These are phyloP conservation scores for Cercis canadensis DNA, from an alignment of 306 rosid genomes.

Conservation along the genomic window DNA sequence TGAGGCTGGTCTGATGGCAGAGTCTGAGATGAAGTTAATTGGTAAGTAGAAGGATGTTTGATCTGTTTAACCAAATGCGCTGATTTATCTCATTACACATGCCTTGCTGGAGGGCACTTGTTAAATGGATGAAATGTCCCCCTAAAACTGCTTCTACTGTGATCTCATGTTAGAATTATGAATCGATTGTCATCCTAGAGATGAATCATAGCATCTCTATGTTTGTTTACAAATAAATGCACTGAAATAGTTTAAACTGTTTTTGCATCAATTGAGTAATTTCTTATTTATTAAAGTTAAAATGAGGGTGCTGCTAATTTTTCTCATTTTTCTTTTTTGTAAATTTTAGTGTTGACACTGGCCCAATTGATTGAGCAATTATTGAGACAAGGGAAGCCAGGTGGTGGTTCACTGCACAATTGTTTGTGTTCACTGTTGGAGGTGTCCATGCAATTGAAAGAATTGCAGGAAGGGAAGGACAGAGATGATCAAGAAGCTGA, in stretches of 20 bases:
- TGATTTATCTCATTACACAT: slow-evolving; percentile 6
- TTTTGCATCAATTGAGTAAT: slow-evolving; percentile 7
- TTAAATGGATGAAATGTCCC: background rate
- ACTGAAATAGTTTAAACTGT: slow-evolving; percentile 21
- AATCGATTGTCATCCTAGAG: slow-evolving; percentile 13
- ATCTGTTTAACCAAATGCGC: slow-evolving; percentile 27
- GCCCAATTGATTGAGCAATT: slow-evolving; percentile 69
- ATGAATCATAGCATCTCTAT: background rate
- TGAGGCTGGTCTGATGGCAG: slow-evolving; percentile 60
- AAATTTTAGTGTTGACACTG: slow-evolving; percentile 69
- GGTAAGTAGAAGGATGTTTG: slow-evolving; percentile 52
- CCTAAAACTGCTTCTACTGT: background rate
- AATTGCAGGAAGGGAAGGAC: slow-evolving; percentile 56
- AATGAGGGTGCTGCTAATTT: background rate
- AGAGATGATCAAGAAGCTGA: slow-evolving; percentile 54
- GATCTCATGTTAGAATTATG: slow-evolving; percentile 11
- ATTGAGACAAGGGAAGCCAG: slow-evolving; percentile 59
- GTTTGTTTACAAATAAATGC: slow-evolving; percentile 4
- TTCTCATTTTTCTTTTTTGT: slow-evolving; percentile 27
- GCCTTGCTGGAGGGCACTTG: background rate
- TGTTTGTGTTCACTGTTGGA: slow-evolving; percentile 76
- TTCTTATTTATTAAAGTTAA: background rate
- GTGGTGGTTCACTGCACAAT: slow-evolving; percentile 49
- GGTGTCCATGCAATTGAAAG: slow-evolving; percentile 60
- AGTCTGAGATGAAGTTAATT: slow-evolving; percentile 74